Evolutionary conservation across 1,284 basidiomycete genomes (phyloP).

Genomic region (Cryptococcus wingfieldii): DNA sequence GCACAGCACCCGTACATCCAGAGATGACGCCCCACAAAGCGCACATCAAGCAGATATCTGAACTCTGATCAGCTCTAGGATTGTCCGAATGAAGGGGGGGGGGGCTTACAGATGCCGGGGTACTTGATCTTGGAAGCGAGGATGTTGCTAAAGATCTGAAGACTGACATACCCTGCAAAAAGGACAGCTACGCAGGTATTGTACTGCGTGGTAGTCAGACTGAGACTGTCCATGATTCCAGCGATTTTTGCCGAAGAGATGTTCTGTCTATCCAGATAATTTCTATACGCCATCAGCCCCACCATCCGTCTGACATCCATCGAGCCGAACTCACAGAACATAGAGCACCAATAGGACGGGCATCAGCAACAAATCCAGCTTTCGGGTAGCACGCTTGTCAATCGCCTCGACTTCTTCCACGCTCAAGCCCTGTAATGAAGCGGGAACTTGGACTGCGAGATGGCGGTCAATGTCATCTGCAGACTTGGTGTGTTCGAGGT

Average conservation of each 20-base stretch:
- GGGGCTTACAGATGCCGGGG: constrained; percentile 28
- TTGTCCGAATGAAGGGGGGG: background rate
- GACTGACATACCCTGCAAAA: constrained; percentile 39
- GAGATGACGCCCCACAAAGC: constrained; percentile 39
- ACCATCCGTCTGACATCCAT: background rate
- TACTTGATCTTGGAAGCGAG: constrained; percentile 31
- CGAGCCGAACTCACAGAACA: constrained; percentile 18
- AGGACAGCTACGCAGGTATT: constrained; percentile 47
- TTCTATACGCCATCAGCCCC: constrained; percentile 6
- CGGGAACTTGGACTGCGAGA: constrained; percentile 29
- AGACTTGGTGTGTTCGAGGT: constrained; percentile 2
- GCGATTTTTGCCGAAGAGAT: constrained; percentile 39
- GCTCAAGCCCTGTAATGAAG: constrained; percentile 23
- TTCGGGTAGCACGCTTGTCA: constrained; percentile 30
- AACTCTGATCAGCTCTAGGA: background rate
- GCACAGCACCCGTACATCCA: constrained; percentile 32
- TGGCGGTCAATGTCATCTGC: constrained; percentile 21
- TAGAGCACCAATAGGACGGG: constrained; percentile 23
- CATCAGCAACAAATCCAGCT: constrained; percentile 37
- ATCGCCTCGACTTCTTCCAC: constrained; percentile 30
- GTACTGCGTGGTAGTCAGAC: constrained; percentile 36
- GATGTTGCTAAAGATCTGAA: constrained; percentile 43
- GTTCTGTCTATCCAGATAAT: constrained; percentile 30
- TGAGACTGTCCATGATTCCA: constrained; percentile 26
- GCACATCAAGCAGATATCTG: constrained; percentile 33